Conservation (phyloP, 768 basidiomycete genomes). For the Amanita jacksonii region DNA sequence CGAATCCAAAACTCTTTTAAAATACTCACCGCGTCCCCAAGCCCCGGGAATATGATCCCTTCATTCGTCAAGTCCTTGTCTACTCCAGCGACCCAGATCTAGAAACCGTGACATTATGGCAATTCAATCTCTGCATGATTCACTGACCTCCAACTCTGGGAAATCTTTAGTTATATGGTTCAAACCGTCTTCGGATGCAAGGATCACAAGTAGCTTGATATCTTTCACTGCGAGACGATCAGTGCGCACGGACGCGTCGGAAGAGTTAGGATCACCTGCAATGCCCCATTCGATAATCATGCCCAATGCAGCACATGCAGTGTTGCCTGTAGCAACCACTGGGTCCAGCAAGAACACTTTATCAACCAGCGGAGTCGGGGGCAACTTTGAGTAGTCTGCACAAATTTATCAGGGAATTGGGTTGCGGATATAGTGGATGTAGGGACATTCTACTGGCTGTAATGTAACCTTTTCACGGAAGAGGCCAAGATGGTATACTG, state of each 20-base stretch:
- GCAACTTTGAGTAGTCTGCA: slow-evolving; percentile 86
- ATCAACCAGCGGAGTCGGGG: slow-evolving; percentile 66
- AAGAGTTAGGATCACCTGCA: slow-evolving; percentile 33
- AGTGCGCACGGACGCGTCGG: neutral
- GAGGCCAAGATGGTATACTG: slow-evolving; percentile 86
- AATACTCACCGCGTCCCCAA: slow-evolving; percentile 79
- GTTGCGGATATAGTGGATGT: neutral
- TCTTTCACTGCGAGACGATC: slow-evolving; percentile 36
- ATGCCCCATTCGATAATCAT: slow-evolving; percentile 87
- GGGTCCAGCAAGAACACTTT: slow-evolving; percentile 86
- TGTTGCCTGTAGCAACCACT: slow-evolving; percentile 89
- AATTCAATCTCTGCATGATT: slow-evolving; percentile 1
- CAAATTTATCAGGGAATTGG: neutral
- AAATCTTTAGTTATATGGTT: slow-evolving; percentile 50
- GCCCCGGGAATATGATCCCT: slow-evolving; percentile 82
- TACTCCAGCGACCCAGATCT: slow-evolving; percentile 86
- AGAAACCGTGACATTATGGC: slow-evolving; percentile 1
- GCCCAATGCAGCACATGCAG: slow-evolving; percentile 74
- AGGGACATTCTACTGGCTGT: slow-evolving; percentile 81
- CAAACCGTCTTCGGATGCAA: slow-evolving; percentile 73
- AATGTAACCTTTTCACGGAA: slow-evolving; percentile 81
- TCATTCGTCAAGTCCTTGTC: slow-evolving; percentile 62
- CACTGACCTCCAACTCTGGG: slow-evolving; percentile 74
- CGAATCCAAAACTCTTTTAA: too few relatives aligned
- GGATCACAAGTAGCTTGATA: slow-evolving; percentile 75